Evolutionary conservation across 139 green algal genomes (phyloP), one percentile per base, ranked within the genome.

Genomic region (Volvox reticuliferus): DNA sequence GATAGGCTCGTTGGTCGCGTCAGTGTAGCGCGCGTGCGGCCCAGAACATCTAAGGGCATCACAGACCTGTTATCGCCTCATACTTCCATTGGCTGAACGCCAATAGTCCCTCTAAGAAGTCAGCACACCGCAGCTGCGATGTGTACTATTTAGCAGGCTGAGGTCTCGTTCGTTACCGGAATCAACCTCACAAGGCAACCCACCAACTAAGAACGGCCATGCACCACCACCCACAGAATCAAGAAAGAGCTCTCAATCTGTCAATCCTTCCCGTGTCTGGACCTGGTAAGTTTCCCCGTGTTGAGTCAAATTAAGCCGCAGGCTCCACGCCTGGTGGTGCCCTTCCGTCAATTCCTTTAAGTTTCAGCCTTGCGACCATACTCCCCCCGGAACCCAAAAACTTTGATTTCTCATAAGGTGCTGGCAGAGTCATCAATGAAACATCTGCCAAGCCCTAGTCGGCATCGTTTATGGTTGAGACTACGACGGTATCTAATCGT

Each of bases 1-100:
- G 97, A 99, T 99, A 97, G 99, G 99, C 99, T 99, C 98, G 99
- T 99, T 99, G 96, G 99, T 99, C 97, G 99, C 97, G 98, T 99
- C 99, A 99, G 97, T 99, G 97, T 99, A 99, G 97, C 97, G 97
- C 97, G 97, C 97, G 97, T 99, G 97, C 97, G 97, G 96, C 97
- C 97, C 97, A 99, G 97, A 99, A 99, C 97, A 99, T 99, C 97
- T 99, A 99, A 99, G 97, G 97, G 97, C 97, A 99, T 99, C 97
- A 99, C 97, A 99, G 97, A 99, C 97, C 97, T 99, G 97, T 99
- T 99, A 98, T 98, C 97, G 97, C 97, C 97, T 99, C 97, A 99
- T 97, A 98, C 96, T 98, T 98, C 96, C 96, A 97, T 97, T 95
- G 96, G 95, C 94, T 98, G 98, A 95, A 97, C 96, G 95, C 96